Conservation (phyloP, 208 protist genomes). For the Acanthamoeba culbertsoni region DNA sequence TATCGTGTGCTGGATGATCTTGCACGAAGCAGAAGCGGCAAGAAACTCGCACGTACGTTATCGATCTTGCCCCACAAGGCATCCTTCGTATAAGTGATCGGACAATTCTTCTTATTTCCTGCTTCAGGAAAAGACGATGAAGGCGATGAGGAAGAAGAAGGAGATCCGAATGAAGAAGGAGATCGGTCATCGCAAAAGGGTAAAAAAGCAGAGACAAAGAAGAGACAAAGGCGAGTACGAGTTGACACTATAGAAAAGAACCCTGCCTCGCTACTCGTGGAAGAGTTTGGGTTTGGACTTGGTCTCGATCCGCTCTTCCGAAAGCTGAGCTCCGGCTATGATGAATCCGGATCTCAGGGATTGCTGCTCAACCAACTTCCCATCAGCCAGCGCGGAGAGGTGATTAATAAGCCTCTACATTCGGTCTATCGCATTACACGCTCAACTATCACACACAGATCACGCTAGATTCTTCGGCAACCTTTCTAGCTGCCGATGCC, state of each 20-base stretch:
- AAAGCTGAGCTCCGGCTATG: neutral
- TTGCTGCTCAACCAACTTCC: slow-evolving; percentile 24
- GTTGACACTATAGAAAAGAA: neutral
- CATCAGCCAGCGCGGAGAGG: neutral
- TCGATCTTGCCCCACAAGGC: neutral
- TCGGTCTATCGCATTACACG: neutral
- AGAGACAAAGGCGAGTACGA: neutral
- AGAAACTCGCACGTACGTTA: neutral
- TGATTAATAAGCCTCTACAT: neutral
- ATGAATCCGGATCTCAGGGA: neutral
- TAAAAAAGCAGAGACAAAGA: neutral
- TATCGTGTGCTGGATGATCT: slow-evolving; percentile 82
- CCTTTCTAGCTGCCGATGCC: neutral
- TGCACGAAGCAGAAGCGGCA: neutral
- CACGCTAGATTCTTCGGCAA: neutral
- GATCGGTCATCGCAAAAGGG: neutral
- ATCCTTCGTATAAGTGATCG: neutral
- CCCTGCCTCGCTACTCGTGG: neutral
- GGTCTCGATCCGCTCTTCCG: slow-evolving; percentile 16
- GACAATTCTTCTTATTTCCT: neutral
- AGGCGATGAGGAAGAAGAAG: neutral
- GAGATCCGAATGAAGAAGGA: neutral
- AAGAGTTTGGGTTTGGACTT: neutral
- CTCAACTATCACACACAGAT: neutral
- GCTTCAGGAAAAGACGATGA: neutral